Evolutionary conservation across 2,329 filamentous ascomycete genomes (phyloP).

Genomic region (Nothophoma quercina): DNA sequence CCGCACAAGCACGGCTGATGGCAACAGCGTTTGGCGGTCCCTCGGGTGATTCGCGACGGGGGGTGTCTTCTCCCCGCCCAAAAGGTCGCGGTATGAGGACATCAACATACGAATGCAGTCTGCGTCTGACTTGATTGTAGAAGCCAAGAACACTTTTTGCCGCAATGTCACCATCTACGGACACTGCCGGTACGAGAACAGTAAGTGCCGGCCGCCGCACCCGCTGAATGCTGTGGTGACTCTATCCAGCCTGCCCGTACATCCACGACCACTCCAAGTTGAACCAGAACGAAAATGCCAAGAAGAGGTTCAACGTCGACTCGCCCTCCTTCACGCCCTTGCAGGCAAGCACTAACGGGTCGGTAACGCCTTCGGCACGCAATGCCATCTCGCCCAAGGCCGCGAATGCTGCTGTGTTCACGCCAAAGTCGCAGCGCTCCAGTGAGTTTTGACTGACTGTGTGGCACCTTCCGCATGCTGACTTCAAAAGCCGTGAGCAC

Average conservation of each 20-base stretch:
- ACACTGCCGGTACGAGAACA: constrained; percentile 90
- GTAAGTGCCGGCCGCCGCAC: constrained; percentile 47
- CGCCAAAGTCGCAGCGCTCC: constrained; percentile 66
- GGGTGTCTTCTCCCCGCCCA: constrained; percentile 52
- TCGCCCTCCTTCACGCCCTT: constrained; percentile 92
- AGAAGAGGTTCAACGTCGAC: constrained; percentile 90
- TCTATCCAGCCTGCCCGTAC: constrained; percentile 70
- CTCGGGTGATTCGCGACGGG: constrained; percentile 52
- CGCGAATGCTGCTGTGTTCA: constrained; percentile 87
- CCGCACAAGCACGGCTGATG: constrained; percentile 36
- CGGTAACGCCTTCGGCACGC: constrained; percentile 61
- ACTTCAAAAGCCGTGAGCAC: constrained; percentile 49
- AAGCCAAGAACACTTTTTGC: constrained; percentile 86
- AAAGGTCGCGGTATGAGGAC: constrained; percentile 52
- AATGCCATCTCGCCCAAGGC: constrained; percentile 87
- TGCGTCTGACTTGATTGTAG: constrained; percentile 50
- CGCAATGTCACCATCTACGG: constrained; percentile 94
- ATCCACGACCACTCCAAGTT: constrained; percentile 81
- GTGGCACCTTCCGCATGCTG: constrained; percentile 19
- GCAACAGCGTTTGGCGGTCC: constrained; percentile 47
- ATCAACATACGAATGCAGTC: constrained; percentile 2
- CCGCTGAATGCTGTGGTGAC: constrained; percentile 28
- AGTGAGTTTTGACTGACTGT: constrained; percentile 41
- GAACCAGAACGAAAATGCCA: constrained; percentile 61
- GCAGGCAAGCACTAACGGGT: constrained; percentile 57